Conservation (phyloP, 2,329 filamentous ascomycete genomes). For the Camillea tinctor region DNA sequence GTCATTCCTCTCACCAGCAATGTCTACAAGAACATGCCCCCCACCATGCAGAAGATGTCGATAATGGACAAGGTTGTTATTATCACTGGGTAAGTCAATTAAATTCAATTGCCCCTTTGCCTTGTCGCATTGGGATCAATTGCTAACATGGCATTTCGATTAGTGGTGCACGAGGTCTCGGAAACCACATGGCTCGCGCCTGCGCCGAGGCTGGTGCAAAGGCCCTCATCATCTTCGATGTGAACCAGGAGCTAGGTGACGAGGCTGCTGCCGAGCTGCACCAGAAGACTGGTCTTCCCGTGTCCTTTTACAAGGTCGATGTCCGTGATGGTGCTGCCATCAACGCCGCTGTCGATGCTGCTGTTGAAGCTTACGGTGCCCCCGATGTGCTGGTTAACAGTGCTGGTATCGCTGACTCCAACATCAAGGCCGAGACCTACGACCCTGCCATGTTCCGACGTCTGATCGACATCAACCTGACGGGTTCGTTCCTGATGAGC, state of each 20-base stretch:
- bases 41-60: constrained; percentile 67
- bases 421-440: constrained; percentile 79
- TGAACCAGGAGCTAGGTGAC: constrained; percentile 73
- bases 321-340: constrained; percentile 71
- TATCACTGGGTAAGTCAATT: constrained; percentile 61
- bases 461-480: constrained; percentile 80
- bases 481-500: constrained; percentile 73
- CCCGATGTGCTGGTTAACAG: constrained; percentile 78
- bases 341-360: constrained; percentile 65
- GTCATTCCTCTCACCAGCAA: constrained; percentile 53
- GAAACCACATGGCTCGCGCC: constrained; percentile 76
- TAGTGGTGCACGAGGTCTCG: constrained; percentile 73
- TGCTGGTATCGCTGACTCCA: constrained; percentile 78
- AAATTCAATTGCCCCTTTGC: not conserved
- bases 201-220: constrained; percentile 74
- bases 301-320: constrained; percentile 77
- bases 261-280: constrained; percentile 67
- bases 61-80: constrained; percentile 70
- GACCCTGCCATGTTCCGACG: constrained; percentile 74
- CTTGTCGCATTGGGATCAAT: not conserved
- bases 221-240: constrained; percentile 73
- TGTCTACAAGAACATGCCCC: constrained; percentile 56
- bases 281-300: constrained; percentile 69
- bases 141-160: constrained; percentile 24
- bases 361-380: constrained; percentile 64